Evolutionary conservation across 179 eudicot genomes (phyloP), one percentile per base, ranked within the genome.

Genomic region (Beta corolliflora): DNA sequence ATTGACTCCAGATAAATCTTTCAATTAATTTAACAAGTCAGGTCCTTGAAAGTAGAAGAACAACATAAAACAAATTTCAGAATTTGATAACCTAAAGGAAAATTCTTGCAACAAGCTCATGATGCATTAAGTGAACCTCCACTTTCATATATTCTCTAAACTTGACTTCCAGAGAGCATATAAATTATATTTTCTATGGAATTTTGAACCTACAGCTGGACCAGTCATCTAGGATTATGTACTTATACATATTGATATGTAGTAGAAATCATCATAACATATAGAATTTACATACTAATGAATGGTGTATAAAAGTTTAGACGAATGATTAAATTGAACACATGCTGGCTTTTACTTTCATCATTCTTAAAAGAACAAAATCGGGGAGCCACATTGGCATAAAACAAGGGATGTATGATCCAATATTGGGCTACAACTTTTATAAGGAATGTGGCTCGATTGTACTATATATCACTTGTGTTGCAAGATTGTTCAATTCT

Each of bases 341-440:
- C 85, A 83, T 75, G 82, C 79, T 18, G 5, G 76, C 68, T 59
- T 61, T 74, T 21, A 14, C 71, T 79, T 82, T 79, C 71, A 83
- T 83, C 71, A 83, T 79, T 75, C 9, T 13, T 10, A 48, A 36
- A 31, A 67, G n/a, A 15, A 46, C 79, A 46, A 83, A 81, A 56
- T 54, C 46, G 19, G 14, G 80, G 79, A 83, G 79, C 79, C 63
- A 67, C 76, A 74, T 73, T 59, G 60, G 76, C 79, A 58, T 68
- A n/a, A 83, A 83, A 83, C 79, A 79, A 13, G 85, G 81, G 53
- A 55, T 64, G 4, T 55, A 5, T 73, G 78, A 82, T 64, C 68
- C 19, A 54, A 21, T 45, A 77, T 67, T 79, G 79, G 53, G 64
- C 29, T 36, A 65, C 78, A 69, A 54, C 81, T 83, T 77, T 78